These are phyloP conservation scores for Soucietia sequanensis DNA, from an alignment of 805 yeast species.

Conservation along the genomic window DNA sequence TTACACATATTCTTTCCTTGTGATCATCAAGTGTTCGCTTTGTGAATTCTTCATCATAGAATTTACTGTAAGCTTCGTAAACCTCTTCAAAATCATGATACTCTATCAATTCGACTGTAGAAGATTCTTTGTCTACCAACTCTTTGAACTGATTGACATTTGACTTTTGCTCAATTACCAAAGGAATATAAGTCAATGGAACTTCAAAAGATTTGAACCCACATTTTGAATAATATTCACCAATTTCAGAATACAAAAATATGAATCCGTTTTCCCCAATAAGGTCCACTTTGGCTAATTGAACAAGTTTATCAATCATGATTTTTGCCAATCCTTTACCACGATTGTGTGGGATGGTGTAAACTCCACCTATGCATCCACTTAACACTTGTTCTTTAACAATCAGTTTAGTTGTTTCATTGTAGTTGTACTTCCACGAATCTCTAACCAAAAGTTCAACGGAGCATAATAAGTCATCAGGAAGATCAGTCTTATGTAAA, in stretches of 20 bases:
- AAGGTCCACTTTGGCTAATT: conserved; percentile 16
- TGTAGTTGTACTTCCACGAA: conserved; percentile 26
- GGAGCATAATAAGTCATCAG: conserved; percentile 27
- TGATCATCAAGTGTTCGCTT: conserved; percentile 24
- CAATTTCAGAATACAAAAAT: conserved; percentile 43
- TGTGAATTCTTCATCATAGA: conserved; percentile 12
- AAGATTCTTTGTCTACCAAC: conserved; percentile 3
- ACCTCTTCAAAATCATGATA: conserved; percentile 30
- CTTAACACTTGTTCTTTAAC: conserved; percentile 11
- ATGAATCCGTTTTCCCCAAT: conserved; percentile 33
- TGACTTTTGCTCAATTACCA: neutral
- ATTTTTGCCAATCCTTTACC: conserved; percentile 37
- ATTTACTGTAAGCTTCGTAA: conserved; percentile 16
- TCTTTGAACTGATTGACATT: conserved; percentile 2
- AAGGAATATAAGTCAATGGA: conserved; percentile 28
- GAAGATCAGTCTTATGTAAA: conserved; percentile 17
- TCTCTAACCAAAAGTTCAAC: conserved; percentile 34
- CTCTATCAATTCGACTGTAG: conserved; percentile 14
- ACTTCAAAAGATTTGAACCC: conserved; percentile 40
- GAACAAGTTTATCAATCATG: conserved; percentile 38
- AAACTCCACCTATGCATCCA: conserved; percentile 45
- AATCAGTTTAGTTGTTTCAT: no score
- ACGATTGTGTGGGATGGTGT: conserved; percentile 34
- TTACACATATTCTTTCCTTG: conserved; percentile 27
- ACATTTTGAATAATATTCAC: conserved; percentile 37